Evolutionary conservation across 306 rosid species (phyloP), one percentile per base, ranked within the genome.

Genomic region (Medicago ruthenica): DNA sequence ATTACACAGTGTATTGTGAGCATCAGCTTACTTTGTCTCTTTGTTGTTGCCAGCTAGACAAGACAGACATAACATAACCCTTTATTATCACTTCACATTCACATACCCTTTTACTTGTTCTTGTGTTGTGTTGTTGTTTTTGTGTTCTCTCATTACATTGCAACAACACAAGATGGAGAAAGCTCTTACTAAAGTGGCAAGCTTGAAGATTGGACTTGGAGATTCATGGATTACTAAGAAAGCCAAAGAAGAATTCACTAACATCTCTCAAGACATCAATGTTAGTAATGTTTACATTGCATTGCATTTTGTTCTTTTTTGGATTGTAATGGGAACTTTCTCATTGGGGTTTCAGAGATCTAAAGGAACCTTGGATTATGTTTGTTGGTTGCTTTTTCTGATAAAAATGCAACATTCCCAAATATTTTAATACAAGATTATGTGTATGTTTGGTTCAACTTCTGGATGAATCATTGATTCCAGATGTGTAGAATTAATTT

Each of bases 151-250:
- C 62, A 10, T 21, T 41, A 59, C 54, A 55, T 34, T 36, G 45
- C 22, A 24, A 21, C 54, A 58, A 47, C 62, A 53, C 2, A 37
- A 42, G 39, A 95, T 95, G 98, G 97, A 95, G 92, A 95, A 86
- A 69, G 98, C 97, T 84, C 87, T 95, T 17, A 95, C 97, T 2
- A 92, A 85, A 71, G 97, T 92, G 39, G 50, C 72, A 55, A 95
- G 98, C 89, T 80, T 95, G 68, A 95, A 92, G 84, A 83, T 92
- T 60, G 97, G 79, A 78, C 37, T 81, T 40, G 85, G 97, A 15
- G 86, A 71, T 70, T 92, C 87, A 61, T 95, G 98, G 98, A 89
- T 95, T 82, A 74, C 96, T 14, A 92, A 90, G 88, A 92, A 90
- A 81, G 98, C 98, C 63, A 95, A 95, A 85, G 88, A 90, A 64